Evolutionary conservation across 495 filamentous ascomycete species (phyloP).

Genomic region (Aspergillus funiculosus): DNA sequence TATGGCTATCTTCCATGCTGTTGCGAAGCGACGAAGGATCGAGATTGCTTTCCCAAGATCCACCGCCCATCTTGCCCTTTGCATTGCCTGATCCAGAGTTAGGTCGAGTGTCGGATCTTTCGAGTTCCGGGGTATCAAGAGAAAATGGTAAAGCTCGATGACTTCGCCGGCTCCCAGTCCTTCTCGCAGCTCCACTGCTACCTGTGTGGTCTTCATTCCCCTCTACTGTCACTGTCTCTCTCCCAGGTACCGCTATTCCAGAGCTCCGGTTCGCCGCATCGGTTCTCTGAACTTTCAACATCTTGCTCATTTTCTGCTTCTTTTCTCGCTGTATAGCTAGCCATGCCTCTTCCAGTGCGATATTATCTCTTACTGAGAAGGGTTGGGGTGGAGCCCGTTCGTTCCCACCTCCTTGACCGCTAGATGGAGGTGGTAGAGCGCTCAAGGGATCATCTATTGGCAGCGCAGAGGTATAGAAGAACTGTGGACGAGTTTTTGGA

Average conservation of each 20-base stretch:
- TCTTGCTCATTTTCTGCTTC: slow-evolving; percentile 25
- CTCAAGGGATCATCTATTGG: slow-evolving; percentile 81
- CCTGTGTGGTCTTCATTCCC: slow-evolving; percentile 27
- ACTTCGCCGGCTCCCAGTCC: slow-evolving; percentile 25
- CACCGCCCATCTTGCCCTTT: slow-evolving; percentile 9
- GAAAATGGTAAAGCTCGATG: slow-evolving; percentile 15
- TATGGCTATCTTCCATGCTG: slow-evolving; percentile 9
- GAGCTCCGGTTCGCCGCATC: slow-evolving; percentile 32
- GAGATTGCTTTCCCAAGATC: slow-evolving; percentile 10
- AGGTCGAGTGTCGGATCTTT: slow-evolving; percentile 11
- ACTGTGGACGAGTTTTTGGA: slow-evolving; percentile 59
- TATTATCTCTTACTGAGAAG: slow-evolving; percentile 70
- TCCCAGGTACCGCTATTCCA: slow-evolving; percentile 41
- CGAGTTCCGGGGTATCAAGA: slow-evolving; percentile 15
- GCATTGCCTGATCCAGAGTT: slow-evolving; percentile 12
- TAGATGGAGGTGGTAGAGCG: slow-evolving; percentile 52
- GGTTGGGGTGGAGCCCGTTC: slow-evolving; percentile 61
- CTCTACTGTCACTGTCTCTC: slow-evolving; percentile 32
- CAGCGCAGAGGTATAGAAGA: slow-evolving; percentile 72
- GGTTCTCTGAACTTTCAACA: slow-evolving; percentile 28
- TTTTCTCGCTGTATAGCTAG: slow-evolving; percentile 44
- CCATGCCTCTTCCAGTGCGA: slow-evolving; percentile 70
- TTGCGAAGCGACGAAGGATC: slow-evolving; percentile 11
- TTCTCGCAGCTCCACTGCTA: slow-evolving; percentile 21
- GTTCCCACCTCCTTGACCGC: slow-evolving; percentile 42